phyloP scores from a whole-genome alignment of 2,329 filamentous ascomycete genomes.

The Colletotrichum sp. region DNA sequence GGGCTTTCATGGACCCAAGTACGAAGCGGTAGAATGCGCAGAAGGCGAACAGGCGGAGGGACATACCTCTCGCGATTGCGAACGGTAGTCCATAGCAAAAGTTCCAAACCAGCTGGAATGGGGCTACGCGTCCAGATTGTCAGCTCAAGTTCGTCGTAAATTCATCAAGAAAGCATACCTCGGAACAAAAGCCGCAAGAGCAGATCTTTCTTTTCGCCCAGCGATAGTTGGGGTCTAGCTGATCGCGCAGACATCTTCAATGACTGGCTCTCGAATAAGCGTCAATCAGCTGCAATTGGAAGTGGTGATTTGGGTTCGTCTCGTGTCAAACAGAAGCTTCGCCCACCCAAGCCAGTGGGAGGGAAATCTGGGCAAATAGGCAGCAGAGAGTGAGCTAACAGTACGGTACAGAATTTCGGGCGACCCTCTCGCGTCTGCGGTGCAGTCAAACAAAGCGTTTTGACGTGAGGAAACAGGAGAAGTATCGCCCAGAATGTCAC shows the following conservation, averaged over 20 bases:
- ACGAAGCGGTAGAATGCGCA: conserved; percentile 22
- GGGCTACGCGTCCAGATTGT: not conserved
- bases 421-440: not conserved
- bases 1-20: conserved; percentile 3
- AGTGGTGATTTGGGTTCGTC: not conserved
- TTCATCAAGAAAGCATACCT: not conserved
- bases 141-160: not conserved
- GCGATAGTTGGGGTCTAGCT: conserved; percentile 24
- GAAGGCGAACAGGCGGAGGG: conserved; percentile 20
- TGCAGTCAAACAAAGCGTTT: not conserved
- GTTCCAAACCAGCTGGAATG: conserved; percentile 14
- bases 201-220: conserved; percentile 21
- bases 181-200: conserved; percentile 12
- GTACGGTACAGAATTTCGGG: not conserved
- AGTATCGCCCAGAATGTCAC: not conserved
- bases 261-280: not conserved
- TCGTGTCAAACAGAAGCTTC: not conserved
- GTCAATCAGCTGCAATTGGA: not conserved
- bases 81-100: conserved; percentile 10
- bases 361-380: not conserved
- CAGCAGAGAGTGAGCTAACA: not conserved
- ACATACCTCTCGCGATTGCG: conserved; percentile 22
- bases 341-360: not conserved
- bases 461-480: not conserved
- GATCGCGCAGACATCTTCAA: not conserved